Conservation (phyloP, 2,329 filamentous ascomycete species). For the Trichophyton verrucosum region DNA sequence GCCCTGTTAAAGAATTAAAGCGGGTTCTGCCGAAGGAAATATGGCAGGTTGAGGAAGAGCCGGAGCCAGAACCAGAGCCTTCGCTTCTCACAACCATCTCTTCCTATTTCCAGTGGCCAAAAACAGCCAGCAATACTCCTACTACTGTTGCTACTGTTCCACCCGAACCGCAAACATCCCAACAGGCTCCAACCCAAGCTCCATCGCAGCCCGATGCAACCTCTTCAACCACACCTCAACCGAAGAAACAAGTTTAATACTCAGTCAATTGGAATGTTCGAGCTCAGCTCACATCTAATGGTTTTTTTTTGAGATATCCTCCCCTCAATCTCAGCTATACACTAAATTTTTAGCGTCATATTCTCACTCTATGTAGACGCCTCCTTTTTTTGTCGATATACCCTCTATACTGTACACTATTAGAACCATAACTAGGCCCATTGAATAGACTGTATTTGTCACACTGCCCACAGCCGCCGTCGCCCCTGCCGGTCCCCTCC, state of each 20-base stretch:
- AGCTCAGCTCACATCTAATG: neutral
- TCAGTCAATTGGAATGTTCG: neutral
- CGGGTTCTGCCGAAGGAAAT: constrained; percentile 31
- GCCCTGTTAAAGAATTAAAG: constrained; percentile 17
- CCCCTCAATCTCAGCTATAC: neutral
- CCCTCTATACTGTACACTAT: neutral
- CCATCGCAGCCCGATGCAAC: neutral
- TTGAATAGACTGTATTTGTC: neutral
- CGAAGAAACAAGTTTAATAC: neutral
- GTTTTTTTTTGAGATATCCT: neutral
- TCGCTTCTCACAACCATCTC: constrained; percentile 5
- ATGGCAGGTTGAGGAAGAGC: constrained; percentile 25
- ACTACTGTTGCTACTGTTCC: no score
- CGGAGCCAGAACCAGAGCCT: constrained; percentile 17
- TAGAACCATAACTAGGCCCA: neutral
- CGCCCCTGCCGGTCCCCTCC: neutral
- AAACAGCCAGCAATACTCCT: neutral
- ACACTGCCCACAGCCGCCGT: no score
- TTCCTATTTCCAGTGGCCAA: constrained; percentile 6
- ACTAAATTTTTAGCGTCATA: neutral
- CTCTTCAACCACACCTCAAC: neutral
- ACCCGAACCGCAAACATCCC: neutral
- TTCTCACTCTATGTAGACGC: neutral
- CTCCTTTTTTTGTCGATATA: neutral
- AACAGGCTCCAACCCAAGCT: neutral